A percentile compares a stretch with the other conserved stretches of the same genome.
Conservation (phyloP, 164 flowering plant species). For the Chimonanthus salicifolius region DNA sequence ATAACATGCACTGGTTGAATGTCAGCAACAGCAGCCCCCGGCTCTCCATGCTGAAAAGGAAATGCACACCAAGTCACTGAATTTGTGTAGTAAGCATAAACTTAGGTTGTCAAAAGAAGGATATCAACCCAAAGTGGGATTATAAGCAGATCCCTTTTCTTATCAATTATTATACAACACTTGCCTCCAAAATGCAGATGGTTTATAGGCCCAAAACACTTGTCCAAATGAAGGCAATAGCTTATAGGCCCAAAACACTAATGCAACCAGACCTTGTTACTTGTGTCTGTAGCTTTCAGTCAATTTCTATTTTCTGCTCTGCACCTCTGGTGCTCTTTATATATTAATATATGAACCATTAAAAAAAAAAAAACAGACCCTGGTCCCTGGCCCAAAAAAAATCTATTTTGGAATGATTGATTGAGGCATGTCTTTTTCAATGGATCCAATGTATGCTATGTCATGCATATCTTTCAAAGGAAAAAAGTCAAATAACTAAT, state of each 20-base stretch:
- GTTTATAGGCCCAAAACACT: not conserved
- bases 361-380: too few relatives aligned
- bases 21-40: constrained; percentile 90
- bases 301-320: too few relatives aligned
- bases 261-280: not conserved
- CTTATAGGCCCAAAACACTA: not conserved
- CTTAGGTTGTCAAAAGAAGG: not conserved
- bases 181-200: not conserved
- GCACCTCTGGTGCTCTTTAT: too few relatives aligned
- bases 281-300: too few relatives aligned
- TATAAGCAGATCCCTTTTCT: not conserved
- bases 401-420: too few relatives aligned
- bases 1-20: constrained; percentile 75
- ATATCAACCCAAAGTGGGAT: not conserved
- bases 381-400: too few relatives aligned
- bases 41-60: constrained; percentile 86
- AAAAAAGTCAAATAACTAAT: too few relatives aligned
- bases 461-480: too few relatives aligned
- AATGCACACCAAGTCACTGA: not conserved
- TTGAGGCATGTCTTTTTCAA: too few relatives aligned
- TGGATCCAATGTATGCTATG: too few relatives aligned
- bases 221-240: not conserved
- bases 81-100: not conserved
- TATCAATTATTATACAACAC: not conserved
- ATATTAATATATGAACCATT: too few relatives aligned